Evolutionary conservation across 129 eudicot species (phyloP).

Genomic region (Scalesia atractyloides): DNA sequence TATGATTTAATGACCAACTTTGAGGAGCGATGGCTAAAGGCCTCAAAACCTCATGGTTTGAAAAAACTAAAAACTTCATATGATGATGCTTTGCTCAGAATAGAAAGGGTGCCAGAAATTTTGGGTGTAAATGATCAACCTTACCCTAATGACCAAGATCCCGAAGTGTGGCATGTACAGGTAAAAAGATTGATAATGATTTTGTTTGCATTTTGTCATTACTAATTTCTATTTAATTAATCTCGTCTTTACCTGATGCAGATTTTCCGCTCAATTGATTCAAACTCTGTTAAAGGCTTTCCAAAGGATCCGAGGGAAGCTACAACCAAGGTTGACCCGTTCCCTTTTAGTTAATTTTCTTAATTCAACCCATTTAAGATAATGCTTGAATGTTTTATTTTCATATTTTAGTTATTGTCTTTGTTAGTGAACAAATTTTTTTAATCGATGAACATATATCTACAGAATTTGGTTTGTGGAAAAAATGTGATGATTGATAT

Average conservation of each 20-base stretch:
- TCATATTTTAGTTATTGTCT: no score
- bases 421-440: no score
- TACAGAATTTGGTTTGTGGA: no score
- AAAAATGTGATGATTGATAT: no score
- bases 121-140: conserved; percentile 30
- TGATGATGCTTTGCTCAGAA: conserved; percentile 32
- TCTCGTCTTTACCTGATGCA: conserved; percentile 27
- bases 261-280: conserved; percentile 60
- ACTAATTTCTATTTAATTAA: no score
- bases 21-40: conserved; percentile 85
- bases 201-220: no score
- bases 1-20: conserved; percentile 81
- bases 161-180: conserved; percentile 31
- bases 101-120: conserved; percentile 27
- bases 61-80: conserved; percentile 52
- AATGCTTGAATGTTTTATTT: no score
- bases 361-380: no score
- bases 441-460: no score
- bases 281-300: conserved; percentile 50
- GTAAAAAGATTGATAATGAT: no score
- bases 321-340: conserved; percentile 29
- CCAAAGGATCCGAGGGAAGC: conserved; percentile 53
- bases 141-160: conserved; percentile 19
- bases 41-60: conserved; percentile 81
- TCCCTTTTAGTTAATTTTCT: no score